Conservation (phyloP, 2,329 filamentous ascomycete species). For the Periconia digitata region DNA sequence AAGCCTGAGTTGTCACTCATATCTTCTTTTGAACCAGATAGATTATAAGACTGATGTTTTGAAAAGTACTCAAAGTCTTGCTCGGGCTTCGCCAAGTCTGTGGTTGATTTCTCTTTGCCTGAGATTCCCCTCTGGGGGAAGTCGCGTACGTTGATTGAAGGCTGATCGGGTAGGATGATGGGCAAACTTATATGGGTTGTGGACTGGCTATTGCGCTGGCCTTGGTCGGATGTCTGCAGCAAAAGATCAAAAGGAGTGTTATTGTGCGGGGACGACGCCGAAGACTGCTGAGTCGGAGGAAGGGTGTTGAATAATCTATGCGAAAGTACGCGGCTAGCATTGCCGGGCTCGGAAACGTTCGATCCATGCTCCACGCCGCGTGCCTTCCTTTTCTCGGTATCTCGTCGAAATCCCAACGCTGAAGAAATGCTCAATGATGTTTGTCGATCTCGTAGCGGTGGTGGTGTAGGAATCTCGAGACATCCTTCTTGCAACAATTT, state of each 20-base stretch:
- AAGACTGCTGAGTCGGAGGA: constrained; percentile 14
- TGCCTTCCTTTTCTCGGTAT: no score
- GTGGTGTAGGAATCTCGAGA: constrained; percentile 7
- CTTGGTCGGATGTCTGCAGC: constrained; percentile 15
- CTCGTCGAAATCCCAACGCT: not conserved
- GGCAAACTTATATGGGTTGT: constrained; percentile 40
- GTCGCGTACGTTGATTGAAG: no score
- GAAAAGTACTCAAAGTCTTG: not conserved
- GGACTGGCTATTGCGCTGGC: constrained; percentile 34
- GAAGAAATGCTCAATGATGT: not conserved
- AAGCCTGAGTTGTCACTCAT: constrained; percentile 51
- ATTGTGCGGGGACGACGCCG: constrained; percentile 28
- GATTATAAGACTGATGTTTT: constrained; percentile 37
- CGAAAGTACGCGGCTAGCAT: not conserved
- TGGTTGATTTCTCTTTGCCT: constrained; percentile 30
- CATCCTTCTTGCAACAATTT: constrained; percentile 6
- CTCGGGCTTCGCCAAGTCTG: constrained; percentile 21
- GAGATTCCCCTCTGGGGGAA: not conserved
- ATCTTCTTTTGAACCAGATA: constrained; percentile 52
- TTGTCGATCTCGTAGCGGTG: constrained; percentile 4
- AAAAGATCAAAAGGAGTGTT: constrained; percentile 18
- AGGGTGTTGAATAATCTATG: not conserved
- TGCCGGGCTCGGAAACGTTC: not conserved
- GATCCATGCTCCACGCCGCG: no score
- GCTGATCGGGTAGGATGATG: constrained; percentile 11